A percentile compares a stretch with the other conserved stretches of the same genome.
These are phyloP conservation scores for Zizania palustris DNA, from an alignment of 202 grass and related monocot species.

Conservation along the genomic window DNA sequence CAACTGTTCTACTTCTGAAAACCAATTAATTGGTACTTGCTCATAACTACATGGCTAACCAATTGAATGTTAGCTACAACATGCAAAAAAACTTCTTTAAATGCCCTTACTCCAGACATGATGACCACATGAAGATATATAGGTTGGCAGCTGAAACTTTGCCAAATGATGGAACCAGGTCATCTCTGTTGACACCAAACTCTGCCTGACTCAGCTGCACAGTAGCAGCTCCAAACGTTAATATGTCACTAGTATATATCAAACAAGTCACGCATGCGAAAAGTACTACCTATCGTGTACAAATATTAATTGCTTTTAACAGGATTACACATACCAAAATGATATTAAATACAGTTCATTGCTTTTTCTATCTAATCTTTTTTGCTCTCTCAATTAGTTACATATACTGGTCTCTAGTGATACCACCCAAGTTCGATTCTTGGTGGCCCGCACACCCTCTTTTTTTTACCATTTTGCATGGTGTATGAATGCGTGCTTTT, in stretches of 20 bases:
- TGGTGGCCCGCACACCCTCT: too few species aligned
- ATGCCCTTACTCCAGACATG: not conserved
- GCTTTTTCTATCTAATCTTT: too few species aligned
- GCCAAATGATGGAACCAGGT: conserved; percentile 61
- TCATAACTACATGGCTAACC: not conserved
- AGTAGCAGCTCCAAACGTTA: conserved; percentile 28
- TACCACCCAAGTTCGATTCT: too few species aligned
- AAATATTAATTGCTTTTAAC: too few species aligned
- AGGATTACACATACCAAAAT: too few species aligned
- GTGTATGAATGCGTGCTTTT: too few species aligned
- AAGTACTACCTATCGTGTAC: too few species aligned
- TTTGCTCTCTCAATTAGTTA: too few species aligned
- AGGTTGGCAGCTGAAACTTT: conserved; percentile 52
- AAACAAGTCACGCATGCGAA: not conserved
- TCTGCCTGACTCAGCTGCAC: conserved; percentile 58
- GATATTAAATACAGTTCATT: too few species aligned
- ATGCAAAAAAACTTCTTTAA: not conserved
- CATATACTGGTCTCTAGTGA: too few species aligned
- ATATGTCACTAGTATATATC: not conserved
- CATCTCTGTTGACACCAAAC: conserved; percentile 57
- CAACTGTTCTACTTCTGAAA: not conserved
- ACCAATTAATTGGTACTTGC: not conserved
- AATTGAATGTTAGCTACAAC: not conserved
- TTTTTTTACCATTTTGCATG: too few species aligned
- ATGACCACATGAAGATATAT: conserved; percentile 9